A percentile compares a stretch with the other conserved stretches of the same genome.
These are phyloP conservation scores for Harringtonia aguacate DNA, from an alignment of 2,329 filamentous ascomycete species.

Conservation along the genomic window DNA sequence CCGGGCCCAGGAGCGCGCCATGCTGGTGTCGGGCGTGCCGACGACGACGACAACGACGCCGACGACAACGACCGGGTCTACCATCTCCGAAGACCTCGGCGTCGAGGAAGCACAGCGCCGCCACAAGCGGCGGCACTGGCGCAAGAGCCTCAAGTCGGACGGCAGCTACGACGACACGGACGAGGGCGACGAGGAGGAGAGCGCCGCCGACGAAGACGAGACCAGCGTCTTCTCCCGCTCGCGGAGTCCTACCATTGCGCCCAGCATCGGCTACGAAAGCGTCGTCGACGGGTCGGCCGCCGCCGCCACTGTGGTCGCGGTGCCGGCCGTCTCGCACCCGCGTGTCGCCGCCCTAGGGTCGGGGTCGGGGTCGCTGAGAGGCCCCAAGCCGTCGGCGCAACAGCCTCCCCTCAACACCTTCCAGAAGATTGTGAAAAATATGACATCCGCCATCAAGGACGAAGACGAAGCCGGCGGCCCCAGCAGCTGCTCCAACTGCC, in stretches of 20 bases:
- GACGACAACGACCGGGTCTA: conserved; percentile 4
- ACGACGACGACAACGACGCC: neutral
- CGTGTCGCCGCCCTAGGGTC: conserved; percentile 11
- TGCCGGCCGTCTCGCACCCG: conserved; percentile 6
- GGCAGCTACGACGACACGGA: conserved; percentile 36
- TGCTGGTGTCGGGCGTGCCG: conserved; percentile 16
- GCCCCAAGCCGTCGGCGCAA: conserved; percentile 10
- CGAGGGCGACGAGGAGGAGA: conserved; percentile 30
- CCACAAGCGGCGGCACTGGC: conserved; percentile 20
- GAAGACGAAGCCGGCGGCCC: conserved; percentile 14
- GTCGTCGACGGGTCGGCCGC: conserved; percentile 10
- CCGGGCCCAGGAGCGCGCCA: conserved; percentile 26
- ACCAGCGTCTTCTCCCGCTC: conserved; percentile 52
- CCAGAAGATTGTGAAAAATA: conserved; percentile 36
- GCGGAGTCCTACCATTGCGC: conserved; percentile 42
- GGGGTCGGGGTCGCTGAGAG: neutral
- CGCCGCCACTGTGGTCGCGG: conserved; percentile 3
- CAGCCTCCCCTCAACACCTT: conserved; percentile 30
- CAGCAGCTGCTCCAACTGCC: conserved; percentile 41
- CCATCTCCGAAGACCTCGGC: conserved; percentile 36
- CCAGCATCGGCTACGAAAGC: conserved; percentile 14
- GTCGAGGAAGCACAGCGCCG: conserved; percentile 36
- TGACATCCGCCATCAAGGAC: conserved; percentile 23
- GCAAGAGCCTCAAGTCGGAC: conserved; percentile 31
- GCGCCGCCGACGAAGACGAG: conserved; percentile 29